Evolutionary conservation across 305 asterid genomes (phyloP).

Genomic region (Fraxinus velutina): DNA sequence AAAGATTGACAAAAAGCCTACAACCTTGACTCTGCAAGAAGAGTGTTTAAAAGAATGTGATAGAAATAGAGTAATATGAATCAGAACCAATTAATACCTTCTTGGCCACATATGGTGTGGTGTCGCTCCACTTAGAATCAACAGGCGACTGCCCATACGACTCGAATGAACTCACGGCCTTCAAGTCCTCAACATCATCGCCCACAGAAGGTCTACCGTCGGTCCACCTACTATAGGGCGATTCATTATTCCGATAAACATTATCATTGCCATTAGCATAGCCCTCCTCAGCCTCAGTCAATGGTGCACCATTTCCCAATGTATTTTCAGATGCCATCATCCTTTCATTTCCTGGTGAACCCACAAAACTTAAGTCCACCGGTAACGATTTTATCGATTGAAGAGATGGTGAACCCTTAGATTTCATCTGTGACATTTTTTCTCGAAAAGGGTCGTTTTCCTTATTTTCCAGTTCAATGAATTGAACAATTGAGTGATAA

Average conservation of each 20-base stretch:
- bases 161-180: constrained; percentile 32
- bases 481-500: constrained; percentile 45
- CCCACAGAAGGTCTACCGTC: constrained; percentile 46
- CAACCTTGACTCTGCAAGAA: constrained; percentile 11
- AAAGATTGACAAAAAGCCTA: constrained; percentile 15
- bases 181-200: constrained; percentile 48
- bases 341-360: constrained; percentile 40
- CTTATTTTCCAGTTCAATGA: constrained; percentile 37
- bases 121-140: constrained; percentile 81
- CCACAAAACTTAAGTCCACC: constrained; percentile 50
- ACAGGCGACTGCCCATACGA: constrained; percentile 36
- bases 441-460: constrained; percentile 21
- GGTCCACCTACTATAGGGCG: constrained; percentile 65
- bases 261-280: constrained; percentile 40
- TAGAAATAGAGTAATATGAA: constrained; percentile 10
- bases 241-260: constrained; percentile 49
- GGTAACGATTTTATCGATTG: constrained; percentile 79
- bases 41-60: constrained; percentile 15
- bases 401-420: constrained; percentile 41
- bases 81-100: constrained; percentile 50
- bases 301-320: constrained; percentile 41
- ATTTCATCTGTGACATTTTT: constrained; percentile 53
- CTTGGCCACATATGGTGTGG: constrained; percentile 60
- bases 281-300: constrained; percentile 33
- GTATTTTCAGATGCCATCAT: constrained; percentile 40